phyloP scores from a whole-genome alignment of 2,329 filamentous ascomycete species.

The Pseudogymnoascus sp. region DNA sequence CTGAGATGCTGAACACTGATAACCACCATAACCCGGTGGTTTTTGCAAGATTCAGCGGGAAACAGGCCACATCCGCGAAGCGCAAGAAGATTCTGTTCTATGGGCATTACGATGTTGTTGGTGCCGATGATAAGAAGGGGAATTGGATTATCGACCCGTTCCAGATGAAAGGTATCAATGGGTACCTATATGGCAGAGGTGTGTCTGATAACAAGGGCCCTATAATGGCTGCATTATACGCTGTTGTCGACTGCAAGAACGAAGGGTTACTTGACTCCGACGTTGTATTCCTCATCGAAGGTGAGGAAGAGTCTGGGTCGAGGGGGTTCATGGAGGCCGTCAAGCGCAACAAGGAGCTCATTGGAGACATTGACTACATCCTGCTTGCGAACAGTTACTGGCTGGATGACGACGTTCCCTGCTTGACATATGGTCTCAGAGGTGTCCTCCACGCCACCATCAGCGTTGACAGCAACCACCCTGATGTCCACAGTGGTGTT shows the following conservation, averaged over 20 bases:
- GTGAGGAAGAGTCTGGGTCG: slow-evolving; percentile 92
- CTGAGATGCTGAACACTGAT: slow-evolving; percentile 81
- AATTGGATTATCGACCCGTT: slow-evolving; percentile 90
- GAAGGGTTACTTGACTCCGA: slow-evolving; percentile 81
- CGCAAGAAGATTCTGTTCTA: slow-evolving; percentile 92
- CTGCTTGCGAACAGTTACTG: slow-evolving; percentile 96
- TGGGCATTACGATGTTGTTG: slow-evolving; percentile 95
- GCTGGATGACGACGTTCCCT: slow-evolving; percentile 93
- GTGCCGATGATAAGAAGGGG: slow-evolving; percentile 72
- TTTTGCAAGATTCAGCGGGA: slow-evolving; percentile 78
- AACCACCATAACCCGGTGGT: slow-evolving; percentile 84
- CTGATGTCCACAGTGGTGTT: slow-evolving; percentile 93
- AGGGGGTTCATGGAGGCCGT: slow-evolving; percentile 84
- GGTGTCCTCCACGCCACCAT: slow-evolving; percentile 92
- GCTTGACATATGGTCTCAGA: slow-evolving; percentile 86
- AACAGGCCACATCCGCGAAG: slow-evolving; percentile 55
- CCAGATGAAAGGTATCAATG: slow-evolving; percentile 79
- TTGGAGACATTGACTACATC: slow-evolving; percentile 90
- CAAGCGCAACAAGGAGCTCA: slow-evolving; percentile 69
- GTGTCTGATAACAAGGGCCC: slow-evolving; percentile 97
- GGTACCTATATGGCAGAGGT: slow-evolving; percentile 92
- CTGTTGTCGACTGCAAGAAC: slow-evolving; percentile 80
- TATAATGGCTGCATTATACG: slow-evolving; percentile 87
- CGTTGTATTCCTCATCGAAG: slow-evolving; percentile 90
- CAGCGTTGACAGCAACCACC: slow-evolving; percentile 76